Evolutionary conservation across 1,284 basidiomycete species (phyloP).

Genomic region (Entoloma clypeatum): DNA sequence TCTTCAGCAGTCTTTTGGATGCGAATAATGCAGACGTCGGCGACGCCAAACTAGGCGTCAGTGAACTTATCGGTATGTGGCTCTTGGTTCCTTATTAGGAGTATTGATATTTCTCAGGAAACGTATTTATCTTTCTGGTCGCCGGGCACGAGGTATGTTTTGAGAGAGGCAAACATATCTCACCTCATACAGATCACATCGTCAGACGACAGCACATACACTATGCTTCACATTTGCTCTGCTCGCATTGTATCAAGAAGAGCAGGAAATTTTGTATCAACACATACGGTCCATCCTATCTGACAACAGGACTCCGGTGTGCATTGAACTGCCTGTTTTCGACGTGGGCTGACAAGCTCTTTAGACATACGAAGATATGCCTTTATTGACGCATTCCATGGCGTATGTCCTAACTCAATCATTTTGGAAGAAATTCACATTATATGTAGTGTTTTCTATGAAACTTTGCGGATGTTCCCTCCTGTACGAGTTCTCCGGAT

Average conservation of each 20-base stretch:
- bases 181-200: not conserved
- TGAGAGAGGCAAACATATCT: not conserved
- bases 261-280: conserved; percentile 56
- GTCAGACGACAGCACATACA: conserved; percentile 36
- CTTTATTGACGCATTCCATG: conserved; percentile 40
- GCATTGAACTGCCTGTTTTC: conserved; percentile 10
- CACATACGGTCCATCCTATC: conserved; percentile 45
- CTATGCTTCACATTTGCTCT: conserved; percentile 54
- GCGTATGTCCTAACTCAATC: no score
- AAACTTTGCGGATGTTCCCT: conserved; percentile 59
- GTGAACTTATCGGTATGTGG: conserved; percentile 47
- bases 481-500: conserved; percentile 38
- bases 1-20: conserved; percentile 52
- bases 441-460: conserved; percentile 52
- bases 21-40: conserved; percentile 42
- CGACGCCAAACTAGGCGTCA: conserved; percentile 38
- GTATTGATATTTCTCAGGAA: conserved; percentile 33
- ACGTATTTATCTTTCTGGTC: conserved; percentile 55
- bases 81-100: not conserved
- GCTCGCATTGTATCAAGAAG: conserved; percentile 48
- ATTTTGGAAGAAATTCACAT: no score
- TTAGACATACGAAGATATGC: conserved; percentile 52
- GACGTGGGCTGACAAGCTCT: not conserved
- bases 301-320: conserved; percentile 41
- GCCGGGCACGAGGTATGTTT: conserved; percentile 55